Conservation (phyloP, 2,329 filamentous ascomycete species). For the Aspergillus phoenicis region DNA sequence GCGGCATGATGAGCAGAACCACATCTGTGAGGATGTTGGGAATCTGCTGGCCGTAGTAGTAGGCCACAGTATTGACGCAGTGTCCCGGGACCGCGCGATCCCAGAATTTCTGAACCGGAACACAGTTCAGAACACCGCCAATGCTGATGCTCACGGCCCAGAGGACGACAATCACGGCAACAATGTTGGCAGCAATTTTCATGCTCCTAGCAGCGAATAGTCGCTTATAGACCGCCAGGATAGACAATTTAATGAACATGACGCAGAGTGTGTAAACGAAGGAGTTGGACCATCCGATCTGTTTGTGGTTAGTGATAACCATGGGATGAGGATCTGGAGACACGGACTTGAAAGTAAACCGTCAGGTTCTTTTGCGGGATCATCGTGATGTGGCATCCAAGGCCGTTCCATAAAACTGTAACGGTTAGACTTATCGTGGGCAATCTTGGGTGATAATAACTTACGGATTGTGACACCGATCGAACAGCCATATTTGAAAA, state of each 20-base stretch:
- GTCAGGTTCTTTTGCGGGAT: slow-evolving; percentile 28
- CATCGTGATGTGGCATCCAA: slow-evolving; percentile 33
- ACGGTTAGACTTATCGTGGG: background rate
- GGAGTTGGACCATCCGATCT: slow-evolving; percentile 33
- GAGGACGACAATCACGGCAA: background rate
- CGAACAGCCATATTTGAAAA: slow-evolving; percentile 36
- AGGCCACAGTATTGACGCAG: slow-evolving; percentile 30
- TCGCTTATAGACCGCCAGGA: slow-evolving; percentile 2
- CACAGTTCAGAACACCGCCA: background rate
- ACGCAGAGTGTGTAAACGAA: slow-evolving; percentile 27
- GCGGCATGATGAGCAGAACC: slow-evolving; percentile 31
- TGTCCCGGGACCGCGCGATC: slow-evolving; percentile 24
- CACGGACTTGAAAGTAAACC: slow-evolving; percentile 29
- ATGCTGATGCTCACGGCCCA: slow-evolving; percentile 1
- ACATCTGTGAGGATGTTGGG: slow-evolving; percentile 36
- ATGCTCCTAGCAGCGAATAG: slow-evolving; percentile 1
- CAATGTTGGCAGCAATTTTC: background rate
- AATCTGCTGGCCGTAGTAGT: slow-evolving; percentile 33
- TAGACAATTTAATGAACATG: slow-evolving; percentile 7
- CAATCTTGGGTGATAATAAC: slow-evolving; percentile 11
- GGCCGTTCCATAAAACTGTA: slow-evolving; percentile 30
- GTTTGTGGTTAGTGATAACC: slow-evolving; percentile 1
- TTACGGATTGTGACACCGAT: slow-evolving; percentile 29
- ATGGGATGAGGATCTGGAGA: background rate
- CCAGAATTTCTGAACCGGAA: slow-evolving; percentile 29